Percentiles rank a stretch among this genome's conserved stretches.
phyloP scores from a whole-genome alignment of 2,329 filamentous ascomycete genomes.

The Neopestalotiopsis clavispora region DNA sequence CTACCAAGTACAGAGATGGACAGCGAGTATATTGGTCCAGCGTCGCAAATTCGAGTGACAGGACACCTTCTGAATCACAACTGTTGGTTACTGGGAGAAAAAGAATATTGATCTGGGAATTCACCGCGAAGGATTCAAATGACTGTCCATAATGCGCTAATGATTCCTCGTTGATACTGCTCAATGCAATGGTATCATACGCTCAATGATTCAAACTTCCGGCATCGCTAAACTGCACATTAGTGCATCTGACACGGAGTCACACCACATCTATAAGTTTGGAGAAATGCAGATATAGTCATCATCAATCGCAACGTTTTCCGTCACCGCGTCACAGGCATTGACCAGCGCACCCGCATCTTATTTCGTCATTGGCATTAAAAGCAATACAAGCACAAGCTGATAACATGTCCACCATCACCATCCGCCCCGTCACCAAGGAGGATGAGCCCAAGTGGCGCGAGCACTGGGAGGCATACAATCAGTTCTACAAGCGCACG shows the following conservation, averaged over 20 bases:
- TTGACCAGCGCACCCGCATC: background rate
- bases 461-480: slow-evolving; percentile 5
- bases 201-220: background rate
- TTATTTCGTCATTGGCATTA: background rate
- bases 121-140: background rate
- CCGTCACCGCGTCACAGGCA: background rate
- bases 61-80: background rate
- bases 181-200: too few relatives aligned
- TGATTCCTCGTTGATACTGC: background rate
- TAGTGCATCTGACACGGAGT: background rate
- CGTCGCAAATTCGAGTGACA: background rate
- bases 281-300: background rate
- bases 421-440: slow-evolving; percentile 9
- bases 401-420: background rate
- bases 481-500: slow-evolving; percentile 10
- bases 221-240: background rate
- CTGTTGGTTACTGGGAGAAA: background rate
- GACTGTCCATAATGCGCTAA: background rate
- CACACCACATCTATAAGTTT: background rate
- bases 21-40: background rate
- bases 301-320: background rate
- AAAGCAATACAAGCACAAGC: background rate
- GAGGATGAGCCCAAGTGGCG: slow-evolving; percentile 12
- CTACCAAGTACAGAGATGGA: background rate
- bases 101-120: background rate